Conservation (phyloP, 2,329 filamentous ascomycete genomes). For the Ascochyta lentis region DNA sequence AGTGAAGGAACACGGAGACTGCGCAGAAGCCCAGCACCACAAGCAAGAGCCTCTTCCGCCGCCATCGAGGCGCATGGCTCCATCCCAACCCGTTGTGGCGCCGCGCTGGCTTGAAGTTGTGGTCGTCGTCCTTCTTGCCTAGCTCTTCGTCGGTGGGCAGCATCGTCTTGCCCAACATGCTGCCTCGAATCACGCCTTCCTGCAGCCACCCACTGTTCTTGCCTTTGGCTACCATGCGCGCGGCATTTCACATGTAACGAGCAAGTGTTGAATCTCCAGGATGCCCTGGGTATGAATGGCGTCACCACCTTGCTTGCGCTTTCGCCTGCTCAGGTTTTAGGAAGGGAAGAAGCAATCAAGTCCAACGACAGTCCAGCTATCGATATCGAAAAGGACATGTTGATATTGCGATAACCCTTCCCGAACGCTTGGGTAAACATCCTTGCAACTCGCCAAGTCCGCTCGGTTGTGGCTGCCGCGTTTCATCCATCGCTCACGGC, state of each 20-base stretch:
- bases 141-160: conserved; percentile 66
- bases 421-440: conserved; percentile 5
- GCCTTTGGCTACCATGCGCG: conserved; percentile 33
- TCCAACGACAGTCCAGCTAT: background rate
- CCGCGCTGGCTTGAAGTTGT: conserved; percentile 51
- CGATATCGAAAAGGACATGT: conserved; percentile 18
- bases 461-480: conserved; percentile 3
- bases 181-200: conserved; percentile 33
- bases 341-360: background rate
- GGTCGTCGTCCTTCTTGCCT: conserved; percentile 70
- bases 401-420: conserved; percentile 11
- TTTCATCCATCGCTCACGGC: background rate
- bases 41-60: conserved; percentile 58
- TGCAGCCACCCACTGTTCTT: conserved; percentile 37
- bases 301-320: background rate
- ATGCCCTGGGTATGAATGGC: background rate
- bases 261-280: background rate
- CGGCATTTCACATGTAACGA: conserved; percentile 17
- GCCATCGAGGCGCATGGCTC: conserved; percentile 48
- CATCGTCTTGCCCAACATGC: conserved; percentile 50
- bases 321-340: background rate
- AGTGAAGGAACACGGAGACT: conserved; percentile 68
- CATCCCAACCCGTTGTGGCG: conserved; percentile 34
- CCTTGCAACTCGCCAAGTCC: conserved; percentile 18
- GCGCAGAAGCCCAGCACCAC: conserved; percentile 51